These are phyloP conservation scores for Phoma sp. DNA, from an alignment of 2,329 filamentous ascomycete species.

Conservation along the genomic window DNA sequence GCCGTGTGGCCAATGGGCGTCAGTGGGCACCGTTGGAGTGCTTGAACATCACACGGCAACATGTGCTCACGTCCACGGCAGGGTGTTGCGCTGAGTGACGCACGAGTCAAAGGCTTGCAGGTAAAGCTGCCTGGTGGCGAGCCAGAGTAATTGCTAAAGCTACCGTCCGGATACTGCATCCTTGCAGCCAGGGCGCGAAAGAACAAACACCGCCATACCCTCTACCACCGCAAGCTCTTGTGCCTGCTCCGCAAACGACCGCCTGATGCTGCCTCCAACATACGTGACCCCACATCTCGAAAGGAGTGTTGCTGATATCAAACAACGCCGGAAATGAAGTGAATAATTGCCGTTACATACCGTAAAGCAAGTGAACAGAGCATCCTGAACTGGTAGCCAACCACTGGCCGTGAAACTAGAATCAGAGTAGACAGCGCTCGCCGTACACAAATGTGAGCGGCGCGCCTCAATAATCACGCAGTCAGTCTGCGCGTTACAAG, in stretches of 20 bases:
- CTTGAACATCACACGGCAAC: background rate
- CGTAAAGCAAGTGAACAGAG: background rate
- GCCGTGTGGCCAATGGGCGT: slow-evolving; percentile 23
- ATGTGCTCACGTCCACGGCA: no score
- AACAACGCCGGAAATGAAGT: slow-evolving; percentile 28
- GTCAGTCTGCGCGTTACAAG: background rate
- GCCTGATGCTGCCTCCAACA: slow-evolving; percentile 23
- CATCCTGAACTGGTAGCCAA: slow-evolving; percentile 9
- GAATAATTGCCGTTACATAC: slow-evolving; percentile 13
- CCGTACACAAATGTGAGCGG: background rate
- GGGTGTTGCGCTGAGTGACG: no score
- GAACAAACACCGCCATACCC: slow-evolving; percentile 16
- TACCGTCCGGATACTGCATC: background rate
- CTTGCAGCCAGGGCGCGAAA: background rate
- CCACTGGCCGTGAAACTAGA: slow-evolving; percentile 4
- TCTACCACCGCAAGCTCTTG: slow-evolving; percentile 22
- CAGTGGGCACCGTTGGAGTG: background rate
- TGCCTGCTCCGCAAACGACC: slow-evolving; percentile 22
- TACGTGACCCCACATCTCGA: slow-evolving; percentile 15
- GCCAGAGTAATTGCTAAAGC: background rate
- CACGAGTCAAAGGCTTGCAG: background rate
- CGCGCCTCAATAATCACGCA: background rate
- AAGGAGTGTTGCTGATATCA: slow-evolving; percentile 33
- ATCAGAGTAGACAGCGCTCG: background rate
- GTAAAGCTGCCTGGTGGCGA: background rate